Conservation (phyloP, 2,329 filamentous ascomycete species). For the Alternaria tenuissima region DNA sequence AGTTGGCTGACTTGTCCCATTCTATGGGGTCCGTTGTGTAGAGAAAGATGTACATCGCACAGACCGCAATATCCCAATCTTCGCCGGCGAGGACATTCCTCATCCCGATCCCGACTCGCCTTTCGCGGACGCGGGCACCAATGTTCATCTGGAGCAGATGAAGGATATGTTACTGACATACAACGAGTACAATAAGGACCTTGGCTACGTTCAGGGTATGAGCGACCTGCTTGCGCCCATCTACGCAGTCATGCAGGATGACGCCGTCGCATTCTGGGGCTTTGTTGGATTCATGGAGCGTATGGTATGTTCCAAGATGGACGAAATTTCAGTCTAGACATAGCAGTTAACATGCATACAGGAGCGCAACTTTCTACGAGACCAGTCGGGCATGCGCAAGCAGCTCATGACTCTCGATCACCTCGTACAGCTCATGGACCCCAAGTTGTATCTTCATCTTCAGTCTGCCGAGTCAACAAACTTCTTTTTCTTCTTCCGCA, state of each 20-base stretch:
- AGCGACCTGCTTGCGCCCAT: slow-evolving; percentile 94
- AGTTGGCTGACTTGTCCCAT: slow-evolving; percentile 59
- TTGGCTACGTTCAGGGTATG: slow-evolving; percentile 99
- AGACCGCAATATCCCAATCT: slow-evolving; percentile 92
- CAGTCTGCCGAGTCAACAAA: slow-evolving; percentile 93
- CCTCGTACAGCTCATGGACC: slow-evolving; percentile 95
- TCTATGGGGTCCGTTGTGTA: slow-evolving; percentile 65
- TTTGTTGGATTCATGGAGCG: slow-evolving; percentile 97
- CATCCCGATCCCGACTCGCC: slow-evolving; percentile 96
- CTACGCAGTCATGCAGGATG: slow-evolving; percentile 96
- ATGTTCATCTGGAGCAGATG: slow-evolving; percentile 97
- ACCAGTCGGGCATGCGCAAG: slow-evolving; percentile 94
- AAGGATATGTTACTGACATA: slow-evolving; percentile 99
- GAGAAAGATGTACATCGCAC: slow-evolving; percentile 99
- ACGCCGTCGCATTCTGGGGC: slow-evolving; percentile 95
- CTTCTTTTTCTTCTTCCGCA: slow-evolving; percentile 99
- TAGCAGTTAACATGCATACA: slow-evolving; percentile 34
- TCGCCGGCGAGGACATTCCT: slow-evolving; percentile 93
- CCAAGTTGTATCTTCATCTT: slow-evolving; percentile 89
- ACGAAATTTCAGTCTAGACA: too few relatives aligned
- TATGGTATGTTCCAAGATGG: slow-evolving; percentile 65
- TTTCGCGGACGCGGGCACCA: slow-evolving; percentile 91
- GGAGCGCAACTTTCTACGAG: slow-evolving; percentile 93
- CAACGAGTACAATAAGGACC: slow-evolving; percentile 94
- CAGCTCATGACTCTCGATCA: slow-evolving; percentile 93